These are phyloP conservation scores for Neopestalotiopsis sp. DNA, from an alignment of 2,329 filamentous ascomycete species.

Conservation along the genomic window DNA sequence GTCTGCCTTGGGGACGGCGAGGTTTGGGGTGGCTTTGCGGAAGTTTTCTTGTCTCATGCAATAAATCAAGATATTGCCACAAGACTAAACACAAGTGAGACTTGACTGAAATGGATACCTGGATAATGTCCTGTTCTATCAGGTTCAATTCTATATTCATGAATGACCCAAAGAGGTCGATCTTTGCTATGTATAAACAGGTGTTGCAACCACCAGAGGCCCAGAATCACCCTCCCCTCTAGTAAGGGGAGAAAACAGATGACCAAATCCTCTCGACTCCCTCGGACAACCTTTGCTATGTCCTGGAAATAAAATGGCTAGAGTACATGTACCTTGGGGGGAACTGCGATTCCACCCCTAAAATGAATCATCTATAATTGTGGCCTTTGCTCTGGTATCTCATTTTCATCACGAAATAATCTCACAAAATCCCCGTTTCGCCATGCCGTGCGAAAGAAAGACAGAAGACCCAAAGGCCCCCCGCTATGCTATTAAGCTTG, in stretches of 20 bases:
- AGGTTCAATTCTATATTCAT: not conserved
- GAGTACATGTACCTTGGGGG: not conserved
- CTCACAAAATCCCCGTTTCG: not conserved
- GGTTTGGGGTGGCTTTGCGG: too few relatives aligned
- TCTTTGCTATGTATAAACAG: not conserved
- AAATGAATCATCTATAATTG: not conserved
- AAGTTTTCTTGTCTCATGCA: too few relatives aligned
- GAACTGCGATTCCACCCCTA: not conserved
- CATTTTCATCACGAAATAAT: not conserved
- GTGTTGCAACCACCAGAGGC: not conserved
- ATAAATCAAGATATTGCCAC: too few relatives aligned
- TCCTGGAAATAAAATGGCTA: not conserved
- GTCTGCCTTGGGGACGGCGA: too few relatives aligned
- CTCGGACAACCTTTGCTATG: not conserved
- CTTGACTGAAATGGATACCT: too few relatives aligned
- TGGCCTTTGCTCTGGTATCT: not conserved
- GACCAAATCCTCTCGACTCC: not conserved
- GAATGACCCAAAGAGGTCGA: not conserved
- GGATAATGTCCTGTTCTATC: not conserved
- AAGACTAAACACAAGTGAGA: too few relatives aligned
- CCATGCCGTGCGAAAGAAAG: not conserved
- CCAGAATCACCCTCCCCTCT: not conserved
- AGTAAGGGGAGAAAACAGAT: not conserved
- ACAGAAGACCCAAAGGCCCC: conserved; percentile 1
- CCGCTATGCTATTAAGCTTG: not conserved